These are phyloP conservation scores for Saccharomycopsis vini DNA, from an alignment of 805 yeast species.

Conservation along the genomic window DNA sequence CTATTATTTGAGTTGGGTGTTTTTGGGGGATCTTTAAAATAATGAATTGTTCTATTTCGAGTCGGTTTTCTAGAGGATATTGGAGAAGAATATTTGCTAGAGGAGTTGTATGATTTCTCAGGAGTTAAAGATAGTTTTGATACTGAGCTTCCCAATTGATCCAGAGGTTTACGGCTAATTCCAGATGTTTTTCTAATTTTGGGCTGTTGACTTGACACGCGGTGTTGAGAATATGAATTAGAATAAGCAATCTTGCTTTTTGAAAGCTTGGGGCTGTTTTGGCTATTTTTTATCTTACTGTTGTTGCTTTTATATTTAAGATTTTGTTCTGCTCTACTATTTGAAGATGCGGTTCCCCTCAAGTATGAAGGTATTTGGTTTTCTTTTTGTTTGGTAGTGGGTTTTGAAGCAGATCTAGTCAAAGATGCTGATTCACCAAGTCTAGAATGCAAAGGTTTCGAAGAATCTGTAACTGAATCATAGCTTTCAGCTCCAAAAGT, in stretches of 20 bases:
- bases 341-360: constrained; percentile 16
- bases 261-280: background rate
- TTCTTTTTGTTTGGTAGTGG: background rate
- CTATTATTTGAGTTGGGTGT: background rate
- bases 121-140: background rate
- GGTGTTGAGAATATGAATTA: background rate
- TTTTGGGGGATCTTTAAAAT: constrained; percentile 4
- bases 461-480: too few species aligned
- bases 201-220: too few species aligned
- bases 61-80: background rate
- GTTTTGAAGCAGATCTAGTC: too few species aligned
- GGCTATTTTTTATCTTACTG: background rate
- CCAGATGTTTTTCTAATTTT: too few species aligned
- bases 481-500: too few species aligned
- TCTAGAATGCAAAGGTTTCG: too few species aligned
- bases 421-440: too few species aligned
- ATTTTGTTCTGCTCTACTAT: constrained; percentile 8
- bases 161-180: too few species aligned
- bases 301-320: too few species aligned
- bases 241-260: background rate
- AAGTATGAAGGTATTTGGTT: constrained; percentile 13
- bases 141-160: background rate
- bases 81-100: too few species aligned
- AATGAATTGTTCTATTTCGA: background rate
- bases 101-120: too few species aligned